Conservation (phyloP, 2,329 filamentous ascomycete genomes). For the Colletotrichum sublineola region DNA sequence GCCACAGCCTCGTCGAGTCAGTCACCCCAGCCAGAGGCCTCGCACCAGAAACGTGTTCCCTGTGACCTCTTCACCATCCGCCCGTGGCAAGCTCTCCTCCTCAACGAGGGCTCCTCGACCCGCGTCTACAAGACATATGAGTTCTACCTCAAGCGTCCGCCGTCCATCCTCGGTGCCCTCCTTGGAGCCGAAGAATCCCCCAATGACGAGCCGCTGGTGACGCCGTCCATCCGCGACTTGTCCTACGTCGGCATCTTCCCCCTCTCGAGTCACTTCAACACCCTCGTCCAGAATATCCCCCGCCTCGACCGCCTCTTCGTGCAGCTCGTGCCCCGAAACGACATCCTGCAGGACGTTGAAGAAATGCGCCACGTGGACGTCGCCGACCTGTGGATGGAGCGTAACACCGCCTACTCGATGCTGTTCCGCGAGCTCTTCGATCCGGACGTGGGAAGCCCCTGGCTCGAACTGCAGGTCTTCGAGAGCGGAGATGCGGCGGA, state of each 20-base stretch:
- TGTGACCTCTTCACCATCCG: conserved; percentile 68
- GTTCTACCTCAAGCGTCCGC: conserved; percentile 75
- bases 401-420: conserved; percentile 63
- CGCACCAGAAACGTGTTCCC: conserved; percentile 38
- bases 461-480: conserved; percentile 60
- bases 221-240: conserved; percentile 61
- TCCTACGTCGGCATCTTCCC: conserved; percentile 78
- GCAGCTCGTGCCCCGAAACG: conserved; percentile 59
- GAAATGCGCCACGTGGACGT: conserved; percentile 57
- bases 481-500: conserved; percentile 64
- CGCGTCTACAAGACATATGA: conserved; percentile 79
- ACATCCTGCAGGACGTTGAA: conserved; percentile 50
- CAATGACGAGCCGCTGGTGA: conserved; percentile 55
- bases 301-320: conserved; percentile 67
- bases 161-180: conserved; percentile 70
- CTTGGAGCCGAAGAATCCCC: conserved; percentile 57
- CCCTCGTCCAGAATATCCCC: conserved; percentile 62
- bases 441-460: conserved; percentile 48
- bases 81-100: conserved; percentile 73
- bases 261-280: conserved; percentile 70
- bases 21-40: neutral
- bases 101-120: conserved; percentile 84
- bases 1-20: neutral
- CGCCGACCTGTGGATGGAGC: conserved; percentile 66
- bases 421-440: conserved; percentile 58